Conservation (phyloP, 2,329 filamentous ascomycete genomes). For the Alternaria sp. region DNA sequence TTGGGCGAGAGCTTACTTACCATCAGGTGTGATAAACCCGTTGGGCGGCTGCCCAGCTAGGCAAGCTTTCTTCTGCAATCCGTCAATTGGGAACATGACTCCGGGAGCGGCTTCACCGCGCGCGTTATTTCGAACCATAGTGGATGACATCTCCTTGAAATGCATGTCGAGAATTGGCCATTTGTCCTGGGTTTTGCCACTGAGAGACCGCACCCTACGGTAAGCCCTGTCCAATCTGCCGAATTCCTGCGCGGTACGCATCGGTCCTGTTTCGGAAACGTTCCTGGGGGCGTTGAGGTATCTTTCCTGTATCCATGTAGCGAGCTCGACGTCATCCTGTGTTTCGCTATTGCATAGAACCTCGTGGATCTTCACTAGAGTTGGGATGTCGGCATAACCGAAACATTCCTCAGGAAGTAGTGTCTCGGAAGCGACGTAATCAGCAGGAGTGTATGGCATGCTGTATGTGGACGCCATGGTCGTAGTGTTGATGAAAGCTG, state of each 20-base stretch:
- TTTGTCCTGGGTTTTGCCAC: slow-evolving; percentile 38
- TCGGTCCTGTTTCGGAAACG: slow-evolving; percentile 8
- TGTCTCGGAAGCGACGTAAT: slow-evolving; percentile 5
- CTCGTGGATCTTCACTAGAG: slow-evolving; percentile 27
- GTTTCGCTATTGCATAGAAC: slow-evolving; percentile 27
- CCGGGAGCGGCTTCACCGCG: slow-evolving; percentile 20
- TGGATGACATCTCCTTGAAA: slow-evolving; percentile 31
- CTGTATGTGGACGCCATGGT: slow-evolving; percentile 12
- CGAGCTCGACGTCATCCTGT: slow-evolving; percentile 26
- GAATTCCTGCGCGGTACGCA: slow-evolving; percentile 31
- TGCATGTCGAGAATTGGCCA: slow-evolving; percentile 39
- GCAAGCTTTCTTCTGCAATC: not conserved
- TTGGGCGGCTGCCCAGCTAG: not conserved
- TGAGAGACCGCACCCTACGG: slow-evolving; percentile 34
- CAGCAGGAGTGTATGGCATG: slow-evolving; percentile 3
- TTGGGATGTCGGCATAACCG: slow-evolving; percentile 32
- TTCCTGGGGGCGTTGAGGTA: slow-evolving; percentile 24
- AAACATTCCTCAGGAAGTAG: slow-evolving; percentile 21
- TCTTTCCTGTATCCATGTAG: slow-evolving; percentile 29
- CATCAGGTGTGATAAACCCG: not conserved
- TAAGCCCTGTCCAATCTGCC: slow-evolving; percentile 35
- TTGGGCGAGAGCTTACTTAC: not conserved
- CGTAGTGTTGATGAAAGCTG: not conserved
- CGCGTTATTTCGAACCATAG: slow-evolving; percentile 24
- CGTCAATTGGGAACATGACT: slow-evolving; percentile 6